Base-by-base conservation (phyloP, 1,284 basidiomycete species). In the Spongiforma sp. region DNA sequence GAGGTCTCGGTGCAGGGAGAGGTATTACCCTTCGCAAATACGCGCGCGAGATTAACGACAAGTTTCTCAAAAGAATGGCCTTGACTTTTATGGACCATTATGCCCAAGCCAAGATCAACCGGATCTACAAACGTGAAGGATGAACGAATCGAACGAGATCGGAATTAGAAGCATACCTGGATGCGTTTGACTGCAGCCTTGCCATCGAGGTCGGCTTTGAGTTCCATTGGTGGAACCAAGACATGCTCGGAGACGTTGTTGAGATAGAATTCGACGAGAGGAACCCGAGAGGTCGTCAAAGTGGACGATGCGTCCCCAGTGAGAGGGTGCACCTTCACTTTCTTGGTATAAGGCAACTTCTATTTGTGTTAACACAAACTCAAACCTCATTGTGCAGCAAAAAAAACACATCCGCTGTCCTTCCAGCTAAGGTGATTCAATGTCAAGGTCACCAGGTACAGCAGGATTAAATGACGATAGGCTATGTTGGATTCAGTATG, bases 1-100 rank as follows among this genome's bases (percentile, higher is more conserved):
- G 43, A 46, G n/a, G 26, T 24, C 5, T 14, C n/a, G n/a, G n/a
- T n/a, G n/a, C 4, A 46, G 11, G 15, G 9, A 14, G 26, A n/a
- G n/a, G n/a, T 5, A 24, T 50, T 30, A 50, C 48, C 48, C 28
- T 28, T 50, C 15, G 26, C 26, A 17, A 50, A 50, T 19, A 50
- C 21, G 26, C 39, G 7, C 5, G 28, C n/a, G 5, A 65, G 53
- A 37, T 65, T 50, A 6, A 65, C 28, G 14, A 63, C 30, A 1
- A 65, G 14, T 41, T 60, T 60, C 9, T 60, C 46, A 24, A 63
- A 59, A 0, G 58, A 52, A 8, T 65, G 61, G 1, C 64, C 64
- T 26, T 65, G 63, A 9, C 60, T 62, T 28, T 65, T 65, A 33
- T 65, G 64, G 7, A 65, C 26, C 0, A 43, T 64, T 5, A 65